Base-by-base conservation (phyloP, 495 filamentous ascomycete genomes). In the Chaetomium cochliodes region DNA sequence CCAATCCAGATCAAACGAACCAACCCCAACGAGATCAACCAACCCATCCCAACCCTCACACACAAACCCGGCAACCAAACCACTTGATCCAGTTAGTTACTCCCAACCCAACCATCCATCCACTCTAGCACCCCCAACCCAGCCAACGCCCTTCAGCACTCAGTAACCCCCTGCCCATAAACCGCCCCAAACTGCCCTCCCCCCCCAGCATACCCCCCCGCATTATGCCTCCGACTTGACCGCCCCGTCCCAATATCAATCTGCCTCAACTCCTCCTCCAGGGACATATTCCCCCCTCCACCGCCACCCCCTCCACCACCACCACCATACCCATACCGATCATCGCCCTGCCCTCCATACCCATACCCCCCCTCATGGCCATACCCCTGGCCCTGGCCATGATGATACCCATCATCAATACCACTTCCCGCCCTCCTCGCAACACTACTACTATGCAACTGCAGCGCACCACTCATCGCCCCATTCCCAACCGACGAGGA, bases 241-340 rank as follows among this genome's bases (percentile, higher is more conserved):
- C 80, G 67, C 5, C 82, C 83, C n/a, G 76, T 76, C 26, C 91
- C 92, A 64, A 97, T 89, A 76, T 97, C 90, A 67, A 97, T 96
- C 33, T 81, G 85, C 65, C 84, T 86, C 75, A 97, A 81, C 76
- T 96, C 92, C 62, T 91, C 84, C 71, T 91, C 89, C 60, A 96
- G 76, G 11, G 90, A 75, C 72, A 86, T 73, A 76, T 75, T 77
- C 46, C 5, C 58, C 47, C 41, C 67, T 41, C n/a, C 65, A 37
- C 62, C 37, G 2, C 26, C 37, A n/a, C 62, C 59, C 15, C 58
- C 63, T 30, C 13, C 9, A 3, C 50, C 60, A 46, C 28, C 16
- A 8, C 33, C 37, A 6, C 18, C 58, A 39, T 41, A 11, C 12
- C 20, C n/a, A 44, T 58, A 15, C 54, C 22, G 7, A 16, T 22